Evolutionary conservation across 148 eudicot species (phyloP).

Genomic region (Polygonum maritimum): DNA sequence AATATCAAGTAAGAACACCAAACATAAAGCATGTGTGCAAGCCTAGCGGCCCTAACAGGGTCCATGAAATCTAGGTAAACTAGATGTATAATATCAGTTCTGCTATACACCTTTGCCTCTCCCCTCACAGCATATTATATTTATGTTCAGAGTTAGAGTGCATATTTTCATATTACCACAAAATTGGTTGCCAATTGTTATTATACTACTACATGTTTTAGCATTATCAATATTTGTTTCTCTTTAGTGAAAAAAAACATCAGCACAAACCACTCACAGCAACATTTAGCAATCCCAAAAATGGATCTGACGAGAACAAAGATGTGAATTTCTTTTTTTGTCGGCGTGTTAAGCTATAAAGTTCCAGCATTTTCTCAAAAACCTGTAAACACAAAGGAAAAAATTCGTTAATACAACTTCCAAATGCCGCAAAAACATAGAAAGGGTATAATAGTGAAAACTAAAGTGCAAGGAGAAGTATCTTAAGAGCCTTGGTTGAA

Average conservation of each 20-base stretch:
- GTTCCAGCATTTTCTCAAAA: constrained; percentile 55
- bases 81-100: background rate
- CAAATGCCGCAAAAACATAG: background rate
- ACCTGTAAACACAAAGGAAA: constrained; percentile 40
- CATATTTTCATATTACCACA: background rate
- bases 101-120: background rate
- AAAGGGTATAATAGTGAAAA: background rate
- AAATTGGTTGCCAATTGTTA: background rate
- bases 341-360: constrained; percentile 23
- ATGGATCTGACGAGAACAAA: constrained; percentile 36
- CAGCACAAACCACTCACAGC: constrained; percentile 51
- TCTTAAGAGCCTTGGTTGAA: background rate
- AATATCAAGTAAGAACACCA: background rate
- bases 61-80: background rate
- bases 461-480: background rate
- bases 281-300: constrained; percentile 64
- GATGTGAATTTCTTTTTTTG: constrained; percentile 25
- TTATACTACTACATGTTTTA: background rate
- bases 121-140: background rate
- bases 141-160: background rate
- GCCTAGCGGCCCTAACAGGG: background rate
- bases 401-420: constrained; percentile 1
- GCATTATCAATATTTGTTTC: background rate
- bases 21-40: background rate
- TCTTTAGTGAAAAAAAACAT: background rate